These are phyloP conservation scores for Suhomyces faveliae DNA, from an alignment of 805 yeast genomes.

Conservation along the genomic window DNA sequence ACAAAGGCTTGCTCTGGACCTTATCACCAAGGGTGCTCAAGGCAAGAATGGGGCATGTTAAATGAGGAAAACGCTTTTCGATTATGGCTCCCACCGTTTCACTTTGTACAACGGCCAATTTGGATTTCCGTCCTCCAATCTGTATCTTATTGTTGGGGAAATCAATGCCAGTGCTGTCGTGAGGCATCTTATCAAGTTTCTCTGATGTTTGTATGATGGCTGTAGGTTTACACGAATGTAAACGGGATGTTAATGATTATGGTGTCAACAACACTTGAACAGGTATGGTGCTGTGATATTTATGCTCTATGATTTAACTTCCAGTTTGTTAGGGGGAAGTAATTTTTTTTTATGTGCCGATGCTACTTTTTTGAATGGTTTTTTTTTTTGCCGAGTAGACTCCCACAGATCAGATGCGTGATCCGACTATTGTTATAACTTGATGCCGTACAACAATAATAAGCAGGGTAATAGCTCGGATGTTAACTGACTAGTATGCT, in stretches of 20 bases:
- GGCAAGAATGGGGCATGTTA: conserved; percentile 74
- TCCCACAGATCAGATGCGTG: neutral
- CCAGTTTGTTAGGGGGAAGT: neutral
- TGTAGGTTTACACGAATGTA: neutral
- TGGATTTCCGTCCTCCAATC: conserved; percentile 89
- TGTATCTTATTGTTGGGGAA: conserved; percentile 34
- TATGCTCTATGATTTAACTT: neutral
- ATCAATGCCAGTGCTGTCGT: conserved; percentile 6
- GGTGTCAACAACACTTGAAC: neutral
- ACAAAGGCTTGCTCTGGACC: conserved; percentile 78
- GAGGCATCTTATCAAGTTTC: conserved; percentile 2
- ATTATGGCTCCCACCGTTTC: conserved; percentile 67
- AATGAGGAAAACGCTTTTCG: conserved; percentile 57
- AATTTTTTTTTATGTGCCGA: neutral
- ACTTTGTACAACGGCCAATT: conserved; percentile 83
- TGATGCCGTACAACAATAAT: neutral
- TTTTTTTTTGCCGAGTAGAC: neutral
- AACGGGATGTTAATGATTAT: neutral
- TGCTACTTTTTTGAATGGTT: neutral
- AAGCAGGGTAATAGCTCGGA: neutral
- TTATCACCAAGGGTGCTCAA: conserved; percentile 89
- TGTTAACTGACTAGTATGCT: too few species aligned
- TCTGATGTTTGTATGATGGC: neutral
- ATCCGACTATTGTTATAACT: neutral
- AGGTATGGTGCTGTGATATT: neutral